A percentile compares a stretch with the other conserved stretches of the same genome.
These are phyloP conservation scores for Limonium bicolor DNA, from an alignment of 148 eudicot species.

Conservation along the genomic window DNA sequence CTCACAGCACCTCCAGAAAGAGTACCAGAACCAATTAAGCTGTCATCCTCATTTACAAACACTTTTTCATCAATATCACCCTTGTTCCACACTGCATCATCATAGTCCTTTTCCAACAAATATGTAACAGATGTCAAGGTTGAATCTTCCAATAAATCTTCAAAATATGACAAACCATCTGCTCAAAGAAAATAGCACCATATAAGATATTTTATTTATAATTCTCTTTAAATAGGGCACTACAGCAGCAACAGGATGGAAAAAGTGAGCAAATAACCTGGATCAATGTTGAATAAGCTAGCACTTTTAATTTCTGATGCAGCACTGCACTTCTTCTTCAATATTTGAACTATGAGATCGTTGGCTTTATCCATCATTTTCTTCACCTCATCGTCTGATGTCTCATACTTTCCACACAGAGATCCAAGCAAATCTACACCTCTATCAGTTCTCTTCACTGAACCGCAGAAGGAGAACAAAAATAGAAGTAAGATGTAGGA, in stretches of 20 bases:
- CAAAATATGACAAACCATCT: slow-evolving; percentile 68
- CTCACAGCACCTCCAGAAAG: slow-evolving; percentile 69
- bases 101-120: slow-evolving; percentile 67
- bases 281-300: slow-evolving; percentile 40
- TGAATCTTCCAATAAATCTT: slow-evolving; percentile 53
- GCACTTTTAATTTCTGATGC: slow-evolving; percentile 49
- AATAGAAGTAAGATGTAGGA: no score
- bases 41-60: slow-evolving; percentile 66
- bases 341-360: slow-evolving; percentile 38
- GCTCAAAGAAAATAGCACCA: slow-evolving; percentile 7
- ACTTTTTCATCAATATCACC: slow-evolving; percentile 87
- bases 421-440: slow-evolving; percentile 72
- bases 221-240: not conserved
- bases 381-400: slow-evolving; percentile 82
- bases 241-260: not conserved
- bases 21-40: slow-evolving; percentile 81
- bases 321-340: slow-evolving; percentile 41
- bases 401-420: slow-evolving; percentile 61
- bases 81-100: slow-evolving; percentile 43
- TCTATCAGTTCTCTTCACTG: slow-evolving; percentile 54
- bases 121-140: slow-evolving; percentile 38
- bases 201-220: not conserved
- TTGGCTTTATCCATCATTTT: slow-evolving; percentile 59
- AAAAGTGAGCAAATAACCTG: slow-evolving; percentile 30
- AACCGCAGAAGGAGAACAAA: no score